A percentile compares a stretch with the other conserved stretches of the same genome.
These are phyloP conservation scores for Fusarium avenaceum DNA, from an alignment of 2,329 filamentous ascomycete genomes.

Conservation along the genomic window DNA sequence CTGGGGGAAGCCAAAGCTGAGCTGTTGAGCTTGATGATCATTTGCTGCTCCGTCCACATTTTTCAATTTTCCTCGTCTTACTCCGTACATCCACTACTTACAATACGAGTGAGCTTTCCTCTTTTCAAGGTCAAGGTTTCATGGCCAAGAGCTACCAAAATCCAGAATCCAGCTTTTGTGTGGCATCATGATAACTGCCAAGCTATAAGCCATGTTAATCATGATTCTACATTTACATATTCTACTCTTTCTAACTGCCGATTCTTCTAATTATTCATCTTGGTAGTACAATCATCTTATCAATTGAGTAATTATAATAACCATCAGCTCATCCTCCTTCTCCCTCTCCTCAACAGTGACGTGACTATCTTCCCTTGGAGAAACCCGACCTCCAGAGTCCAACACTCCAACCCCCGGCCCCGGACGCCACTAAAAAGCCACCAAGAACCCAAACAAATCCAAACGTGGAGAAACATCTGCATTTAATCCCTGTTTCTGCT, in stretches of 20 bases:
- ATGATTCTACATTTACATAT: background rate
- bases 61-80: too few relatives aligned
- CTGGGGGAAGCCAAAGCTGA: slow-evolving; percentile 2
- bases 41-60: slow-evolving; percentile 2
- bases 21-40: slow-evolving; percentile 32
- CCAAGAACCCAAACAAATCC: background rate
- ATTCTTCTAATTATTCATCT: background rate
- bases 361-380: slow-evolving; percentile 12
- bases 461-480: slow-evolving; percentile 39
- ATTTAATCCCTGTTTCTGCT: slow-evolving; percentile 28
- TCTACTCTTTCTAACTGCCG: background rate
- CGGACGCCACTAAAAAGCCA: slow-evolving; percentile 34
- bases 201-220: background rate
- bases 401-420: slow-evolving; percentile 5
- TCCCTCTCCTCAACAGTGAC: slow-evolving; percentile 19
- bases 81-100: too few relatives aligned
- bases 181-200: slow-evolving; percentile 16
- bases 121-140: slow-evolving; percentile 17
- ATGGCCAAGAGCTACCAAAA: slow-evolving; percentile 15
- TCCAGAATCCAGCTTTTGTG: slow-evolving; percentile 3
- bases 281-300: background rate
- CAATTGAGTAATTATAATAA: background rate
- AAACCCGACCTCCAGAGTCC: background rate
- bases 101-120: too few relatives aligned
- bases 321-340: background rate